Evolutionary conservation across 805 yeast genomes (phyloP).

Genomic region (Torulaspora gathmanii): DNA sequence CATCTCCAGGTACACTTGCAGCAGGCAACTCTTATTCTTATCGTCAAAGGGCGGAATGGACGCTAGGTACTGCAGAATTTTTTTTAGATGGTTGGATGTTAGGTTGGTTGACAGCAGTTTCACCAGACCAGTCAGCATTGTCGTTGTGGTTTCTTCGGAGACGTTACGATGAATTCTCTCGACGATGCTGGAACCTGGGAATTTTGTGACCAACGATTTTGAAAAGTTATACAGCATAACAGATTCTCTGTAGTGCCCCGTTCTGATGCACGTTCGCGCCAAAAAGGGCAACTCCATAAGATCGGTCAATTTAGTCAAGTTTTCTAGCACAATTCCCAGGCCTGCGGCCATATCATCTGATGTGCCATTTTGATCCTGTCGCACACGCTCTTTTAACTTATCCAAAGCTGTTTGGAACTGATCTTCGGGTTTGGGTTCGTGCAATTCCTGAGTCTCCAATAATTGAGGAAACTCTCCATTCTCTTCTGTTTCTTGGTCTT

Average conservation of each 20-base stretch:
- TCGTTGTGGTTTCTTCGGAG: slow-evolving; percentile 35
- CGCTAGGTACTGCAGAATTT: slow-evolving; percentile 69
- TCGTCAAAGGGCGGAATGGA: slow-evolving; percentile 54
- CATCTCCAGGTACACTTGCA: slow-evolving; percentile 61
- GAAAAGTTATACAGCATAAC: slow-evolving; percentile 76
- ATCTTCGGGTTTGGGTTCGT: slow-evolving; percentile 23
- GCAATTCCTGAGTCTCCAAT: slow-evolving; percentile 23
- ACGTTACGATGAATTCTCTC: slow-evolving; percentile 29
- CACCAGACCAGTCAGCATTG: slow-evolving; percentile 68
- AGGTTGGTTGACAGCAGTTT: slow-evolving; percentile 67
- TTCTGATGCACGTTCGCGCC: slow-evolving; percentile 74
- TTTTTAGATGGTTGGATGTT: slow-evolving; percentile 72
- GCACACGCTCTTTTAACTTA: slow-evolving; percentile 20
- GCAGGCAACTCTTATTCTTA: slow-evolving; percentile 29
- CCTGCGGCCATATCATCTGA: slow-evolving; percentile 15
- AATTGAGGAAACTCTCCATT: slow-evolving; percentile 20
- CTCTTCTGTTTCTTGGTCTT: not conserved
- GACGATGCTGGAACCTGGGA: slow-evolving; percentile 42
- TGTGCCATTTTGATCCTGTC: slow-evolving; percentile 10
- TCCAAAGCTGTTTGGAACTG: slow-evolving; percentile 32
- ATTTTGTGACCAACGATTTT: slow-evolving; percentile 62
- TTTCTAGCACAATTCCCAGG: slow-evolving; percentile 45
- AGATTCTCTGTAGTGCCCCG: slow-evolving; percentile 86
- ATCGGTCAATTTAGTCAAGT: slow-evolving; percentile 69
- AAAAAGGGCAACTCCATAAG: slow-evolving; percentile 79